Evolutionary conservation across 2,329 filamentous ascomycete genomes (phyloP).

Genomic region (Aspergillus ibericus): DNA sequence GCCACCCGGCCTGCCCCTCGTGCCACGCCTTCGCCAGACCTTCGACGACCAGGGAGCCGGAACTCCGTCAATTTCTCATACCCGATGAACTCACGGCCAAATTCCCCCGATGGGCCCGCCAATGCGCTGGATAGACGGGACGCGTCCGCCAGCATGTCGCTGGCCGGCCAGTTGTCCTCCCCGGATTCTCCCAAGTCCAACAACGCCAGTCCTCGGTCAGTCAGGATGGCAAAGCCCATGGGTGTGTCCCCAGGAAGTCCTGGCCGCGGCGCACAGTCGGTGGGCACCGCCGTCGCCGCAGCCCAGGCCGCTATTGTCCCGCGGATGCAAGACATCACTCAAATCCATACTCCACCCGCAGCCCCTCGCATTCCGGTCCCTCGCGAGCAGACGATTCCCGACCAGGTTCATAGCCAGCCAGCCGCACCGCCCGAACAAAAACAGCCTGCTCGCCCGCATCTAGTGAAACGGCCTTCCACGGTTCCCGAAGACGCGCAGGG

Average conservation of each 20-base stretch:
- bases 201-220: conserved; percentile 17
- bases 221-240: conserved; percentile 24
- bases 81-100: conserved; percentile 43
- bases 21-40: conserved; percentile 32
- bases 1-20: conserved; percentile 15
- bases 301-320: conserved; percentile 26
- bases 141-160: conserved; percentile 15
- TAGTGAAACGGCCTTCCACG: conserved; percentile 40
- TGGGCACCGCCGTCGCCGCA: conserved; percentile 33
- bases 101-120: conserved; percentile 34
- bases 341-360: not conserved
- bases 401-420: not conserved
- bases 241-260: conserved; percentile 22
- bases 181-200: conserved; percentile 25
- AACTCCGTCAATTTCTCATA: conserved; percentile 53
- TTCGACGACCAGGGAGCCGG: conserved; percentile 42
- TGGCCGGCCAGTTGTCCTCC: conserved; percentile 24
- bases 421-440: conserved; percentile 1
- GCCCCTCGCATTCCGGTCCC: not conserved
- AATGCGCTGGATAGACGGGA: conserved; percentile 19
- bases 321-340: conserved; percentile 11
- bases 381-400: not conserved
- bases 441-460: not conserved
- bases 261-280: conserved; percentile 28
- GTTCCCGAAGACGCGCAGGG: conserved; percentile 45